phyloP scores from a whole-genome alignment of 23 red algal genomes.

The Gracilaria gracilis region DNA sequence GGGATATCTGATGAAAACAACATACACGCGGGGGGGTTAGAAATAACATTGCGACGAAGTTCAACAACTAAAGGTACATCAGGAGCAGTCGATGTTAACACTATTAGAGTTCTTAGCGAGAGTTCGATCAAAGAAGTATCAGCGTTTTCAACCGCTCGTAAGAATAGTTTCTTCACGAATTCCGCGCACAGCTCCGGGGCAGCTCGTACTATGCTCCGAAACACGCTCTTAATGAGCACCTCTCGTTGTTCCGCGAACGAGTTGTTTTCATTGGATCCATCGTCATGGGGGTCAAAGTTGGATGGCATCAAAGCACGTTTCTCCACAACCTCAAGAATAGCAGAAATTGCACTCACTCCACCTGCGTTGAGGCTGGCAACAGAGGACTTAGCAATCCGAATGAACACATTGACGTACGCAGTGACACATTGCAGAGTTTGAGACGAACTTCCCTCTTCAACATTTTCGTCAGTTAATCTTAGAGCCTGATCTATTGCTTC shows the following conservation, averaged over 20 bases:
- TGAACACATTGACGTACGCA: constrained; percentile 67
- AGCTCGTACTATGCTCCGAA: constrained; percentile 52
- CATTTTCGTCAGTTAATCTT: constrained; percentile 35
- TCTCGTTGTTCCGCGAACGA: constrained; percentile 46
- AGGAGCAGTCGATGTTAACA: constrained; percentile 33
- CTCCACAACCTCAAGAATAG: constrained; percentile 55
- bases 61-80: constrained; percentile 26
- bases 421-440: constrained; percentile 63
- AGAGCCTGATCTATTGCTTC: constrained; percentile 30
- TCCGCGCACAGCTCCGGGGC: constrained; percentile 42
- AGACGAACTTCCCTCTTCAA: constrained; percentile 50
- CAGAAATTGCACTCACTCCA: constrained; percentile 15
- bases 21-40: constrained; percentile 65
- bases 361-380: background rate
- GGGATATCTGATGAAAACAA: constrained; percentile 19
- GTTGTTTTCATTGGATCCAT: constrained; percentile 38
- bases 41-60: constrained; percentile 43
- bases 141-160: constrained; percentile 13
- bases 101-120: constrained; percentile 22
- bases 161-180: constrained; percentile 38
- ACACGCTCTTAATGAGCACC: constrained; percentile 55
- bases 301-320: constrained; percentile 34
- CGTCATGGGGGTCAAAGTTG: constrained; percentile 53
- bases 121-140: constrained; percentile 36
- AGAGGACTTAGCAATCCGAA: constrained; percentile 25